Base-by-base conservation (phyloP, 2,329 filamentous ascomycete species). In the Talaromyces rugulosus region DNA sequence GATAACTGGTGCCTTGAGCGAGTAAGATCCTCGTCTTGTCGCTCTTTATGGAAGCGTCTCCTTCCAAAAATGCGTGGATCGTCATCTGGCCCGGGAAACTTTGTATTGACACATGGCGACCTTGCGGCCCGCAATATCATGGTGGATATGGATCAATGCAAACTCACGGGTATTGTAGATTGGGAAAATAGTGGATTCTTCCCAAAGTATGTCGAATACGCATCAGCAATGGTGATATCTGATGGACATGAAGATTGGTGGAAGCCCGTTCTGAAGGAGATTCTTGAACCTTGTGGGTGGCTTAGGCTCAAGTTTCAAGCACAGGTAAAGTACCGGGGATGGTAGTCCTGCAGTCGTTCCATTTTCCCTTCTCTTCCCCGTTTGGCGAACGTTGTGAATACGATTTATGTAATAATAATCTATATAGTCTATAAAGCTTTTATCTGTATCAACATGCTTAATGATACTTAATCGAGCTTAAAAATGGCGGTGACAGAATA, bases 91-190 rank as follows among this genome's bases (percentile, higher is more conserved):
- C n/a, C 44, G 18, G n/a, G n/a, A 6, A 56, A 64, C 64, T 64
- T 61, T 67, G 61, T 64, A 3, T 42, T 64, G 14, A 64, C 63
- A 8, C 60, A 64, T 56, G 63, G 63, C 5, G 63, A 64, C 34
- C 61, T 69, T 51, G 50, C 40, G 18, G 47, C 61, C 9, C 53
- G 54, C 28, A 66, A 66, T 51, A 65, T 66, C 36, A 63, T 63
- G 53, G 60, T 66, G 8, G 36, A 63, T n/a, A 23, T 62, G 56
- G 58, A 55, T 27, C 36, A 40, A n/a, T 40, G 33, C 54, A 65
- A 40, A 53, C 44, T 65, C 36, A 61, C 58, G 11, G 63, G 60
- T 11, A 63, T 64, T 14, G 40, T 64, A 47, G 63, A 63, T 53
- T 64, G 63, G 63, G 63, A 63, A 47, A 11, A 60, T 28, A 62